A percentile compares a stretch with the other conserved stretches of the same genome.
Evolutionary conservation across 768 basidiomycete genomes (phyloP).

Genomic region (Sistotremastrum niveocremeum): DNA sequence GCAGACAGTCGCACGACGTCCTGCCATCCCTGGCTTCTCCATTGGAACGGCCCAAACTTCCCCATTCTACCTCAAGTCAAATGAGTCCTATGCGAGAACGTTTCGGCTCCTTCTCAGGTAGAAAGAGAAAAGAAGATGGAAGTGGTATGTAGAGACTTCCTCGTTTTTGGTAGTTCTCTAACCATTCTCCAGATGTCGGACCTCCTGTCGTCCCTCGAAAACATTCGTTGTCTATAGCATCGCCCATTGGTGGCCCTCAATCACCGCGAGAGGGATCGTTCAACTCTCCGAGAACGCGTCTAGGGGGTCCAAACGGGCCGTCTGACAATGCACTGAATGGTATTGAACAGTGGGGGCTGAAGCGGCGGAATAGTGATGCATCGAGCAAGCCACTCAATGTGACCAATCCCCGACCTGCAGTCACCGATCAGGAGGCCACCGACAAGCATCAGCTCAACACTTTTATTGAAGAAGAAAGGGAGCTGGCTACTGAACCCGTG

Average conservation of each 20-base stretch:
- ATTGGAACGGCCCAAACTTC: constrained; percentile 46
- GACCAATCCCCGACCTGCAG: too few relatives aligned
- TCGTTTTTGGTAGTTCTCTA: background rate
- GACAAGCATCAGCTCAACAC: too few relatives aligned
- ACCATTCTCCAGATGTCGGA: constrained; percentile 36
- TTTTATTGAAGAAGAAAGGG: too few relatives aligned
- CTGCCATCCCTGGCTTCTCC: constrained; percentile 45
- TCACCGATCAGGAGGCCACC: too few relatives aligned
- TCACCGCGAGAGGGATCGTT: background rate
- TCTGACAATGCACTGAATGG: too few relatives aligned
- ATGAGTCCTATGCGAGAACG: constrained; percentile 51
- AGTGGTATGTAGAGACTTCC: constrained; percentile 32
- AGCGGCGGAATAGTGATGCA: too few relatives aligned
- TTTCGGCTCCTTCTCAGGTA: constrained; percentile 40
- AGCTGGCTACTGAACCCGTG: too few relatives aligned
- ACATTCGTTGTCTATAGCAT: constrained; percentile 41
- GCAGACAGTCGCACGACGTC: constrained; percentile 69
- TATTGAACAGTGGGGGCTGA: too few relatives aligned
- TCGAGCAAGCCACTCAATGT: too few relatives aligned
- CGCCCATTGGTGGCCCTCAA: background rate
- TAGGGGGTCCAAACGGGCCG: too few relatives aligned
- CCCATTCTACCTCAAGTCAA: constrained; percentile 33
- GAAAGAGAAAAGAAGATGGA: constrained; percentile 46
- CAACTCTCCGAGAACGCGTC: too few relatives aligned
- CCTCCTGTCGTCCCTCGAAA: constrained; percentile 46